Evolutionary conservation across 2,329 filamentous ascomycete species (phyloP).

Genomic region (Exserohilum rostratum): DNA sequence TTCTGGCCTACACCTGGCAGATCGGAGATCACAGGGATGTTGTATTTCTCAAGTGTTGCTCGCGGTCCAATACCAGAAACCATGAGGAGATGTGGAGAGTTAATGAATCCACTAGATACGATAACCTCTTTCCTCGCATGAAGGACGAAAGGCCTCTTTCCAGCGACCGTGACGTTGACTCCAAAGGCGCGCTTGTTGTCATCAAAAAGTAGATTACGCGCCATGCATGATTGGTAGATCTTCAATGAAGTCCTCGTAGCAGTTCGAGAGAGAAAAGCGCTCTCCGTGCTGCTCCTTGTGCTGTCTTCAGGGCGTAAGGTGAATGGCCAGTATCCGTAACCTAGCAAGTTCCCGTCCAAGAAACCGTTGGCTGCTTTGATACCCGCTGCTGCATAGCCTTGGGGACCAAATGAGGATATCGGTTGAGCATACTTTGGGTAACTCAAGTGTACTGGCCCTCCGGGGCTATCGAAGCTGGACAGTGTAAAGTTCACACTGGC

Average conservation of each 20-base stretch:
- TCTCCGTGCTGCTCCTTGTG: slow-evolving; percentile 12
- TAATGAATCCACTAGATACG: slow-evolving; percentile 7
- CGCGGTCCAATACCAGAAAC: slow-evolving; percentile 13
- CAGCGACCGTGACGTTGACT: slow-evolving; percentile 10
- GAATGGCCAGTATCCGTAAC: slow-evolving; percentile 12
- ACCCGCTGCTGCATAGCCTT: slow-evolving; percentile 11
- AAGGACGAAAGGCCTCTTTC: slow-evolving; percentile 5
- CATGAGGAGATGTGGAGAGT: slow-evolving; percentile 10
- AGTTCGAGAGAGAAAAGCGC: slow-evolving; percentile 7
- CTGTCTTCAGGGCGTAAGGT: slow-evolving; percentile 9
- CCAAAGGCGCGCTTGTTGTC: slow-evolving; percentile 6
- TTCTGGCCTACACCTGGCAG: slow-evolving; percentile 7
- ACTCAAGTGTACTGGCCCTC: slow-evolving; percentile 15
- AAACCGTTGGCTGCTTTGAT: slow-evolving; percentile 9
- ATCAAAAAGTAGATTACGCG: slow-evolving; percentile 9
- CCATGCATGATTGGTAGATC: slow-evolving; percentile 14
- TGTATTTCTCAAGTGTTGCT: slow-evolving; percentile 2
- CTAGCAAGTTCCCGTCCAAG: slow-evolving; percentile 7
- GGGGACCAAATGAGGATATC: slow-evolving; percentile 11
- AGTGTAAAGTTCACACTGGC: slow-evolving; percentile 12
- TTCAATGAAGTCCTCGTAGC: slow-evolving; percentile 9
- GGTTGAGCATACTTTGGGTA: slow-evolving; percentile 18
- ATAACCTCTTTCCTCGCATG: slow-evolving; percentile 9
- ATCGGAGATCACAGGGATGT: slow-evolving; percentile 10
- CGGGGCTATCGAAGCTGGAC: slow-evolving; percentile 6